Evolutionary conservation across 2,329 filamentous ascomycete genomes (phyloP).

Genomic region (Aspergillus intermedius): DNA sequence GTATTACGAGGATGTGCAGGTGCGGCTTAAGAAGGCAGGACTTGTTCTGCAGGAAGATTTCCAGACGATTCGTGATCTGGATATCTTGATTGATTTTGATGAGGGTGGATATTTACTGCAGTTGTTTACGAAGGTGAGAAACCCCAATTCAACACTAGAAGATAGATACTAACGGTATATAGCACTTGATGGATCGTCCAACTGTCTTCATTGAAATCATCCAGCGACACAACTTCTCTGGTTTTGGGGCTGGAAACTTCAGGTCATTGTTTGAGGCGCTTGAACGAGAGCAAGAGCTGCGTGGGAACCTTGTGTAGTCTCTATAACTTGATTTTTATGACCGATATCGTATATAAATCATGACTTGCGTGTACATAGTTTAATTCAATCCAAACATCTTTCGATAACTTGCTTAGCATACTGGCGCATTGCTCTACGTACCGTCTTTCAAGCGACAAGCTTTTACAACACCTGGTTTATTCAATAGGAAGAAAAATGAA

Average conservation of each 20-base stretch:
- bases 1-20: constrained; percentile 74
- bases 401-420: too few species aligned
- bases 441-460: too few species aligned
- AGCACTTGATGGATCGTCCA: constrained; percentile 84
- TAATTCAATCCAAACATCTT: too few species aligned
- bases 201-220: constrained; percentile 97
- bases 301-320: constrained; percentile 62
- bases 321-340: background rate
- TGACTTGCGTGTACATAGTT: too few species aligned
- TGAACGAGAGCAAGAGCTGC: constrained; percentile 79
- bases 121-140: constrained; percentile 60
- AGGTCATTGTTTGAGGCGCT: constrained; percentile 93
- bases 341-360: too few species aligned
- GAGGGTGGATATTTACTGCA: constrained; percentile 77
- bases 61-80: constrained; percentile 66
- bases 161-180: background rate
- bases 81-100: constrained; percentile 93
- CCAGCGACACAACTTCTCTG: constrained; percentile 81
- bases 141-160: background rate
- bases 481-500: too few species aligned
- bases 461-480: too few species aligned
- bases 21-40: constrained; percentile 59
- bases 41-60: constrained; percentile 69
- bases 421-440: too few species aligned
- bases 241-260: constrained; percentile 93